Conservation (phyloP, 768 basidiomycete genomes). For the Mycena venus region DNA sequence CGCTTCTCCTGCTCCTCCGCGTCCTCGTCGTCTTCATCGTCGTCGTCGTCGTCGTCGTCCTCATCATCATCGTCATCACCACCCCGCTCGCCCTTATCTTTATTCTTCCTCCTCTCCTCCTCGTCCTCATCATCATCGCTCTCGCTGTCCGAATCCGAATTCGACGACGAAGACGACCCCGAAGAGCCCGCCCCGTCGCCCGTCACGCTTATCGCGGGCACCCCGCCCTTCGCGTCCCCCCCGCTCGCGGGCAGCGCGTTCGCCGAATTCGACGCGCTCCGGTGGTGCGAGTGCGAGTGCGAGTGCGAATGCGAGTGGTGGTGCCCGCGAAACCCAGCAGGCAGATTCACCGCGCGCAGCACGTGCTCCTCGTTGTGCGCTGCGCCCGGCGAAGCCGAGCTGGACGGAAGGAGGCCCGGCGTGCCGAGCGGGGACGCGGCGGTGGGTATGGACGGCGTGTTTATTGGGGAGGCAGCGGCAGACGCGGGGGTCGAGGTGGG, state of each 20-base stretch:
- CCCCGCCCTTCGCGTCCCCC: background rate
- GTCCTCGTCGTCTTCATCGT: slow-evolving; percentile 36
- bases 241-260: background rate
- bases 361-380: slow-evolving; percentile 39
- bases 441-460: background rate
- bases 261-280: slow-evolving; percentile 39
- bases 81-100: background rate
- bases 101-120: background rate
- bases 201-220: background rate
- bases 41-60: slow-evolving; percentile 32
- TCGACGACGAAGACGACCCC: background rate
- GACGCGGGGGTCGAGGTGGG: background rate
- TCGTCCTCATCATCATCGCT: slow-evolving; percentile 2
- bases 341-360: slow-evolving; percentile 45
- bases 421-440: background rate
- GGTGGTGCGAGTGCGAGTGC: slow-evolving; percentile 24
- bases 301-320: slow-evolving; percentile 36
- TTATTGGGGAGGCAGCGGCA: background rate
- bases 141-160: slow-evolving; percentile 1
- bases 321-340: slow-evolving; percentile 46
- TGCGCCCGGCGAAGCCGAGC: slow-evolving; percentile 39
- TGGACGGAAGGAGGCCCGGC: background rate
- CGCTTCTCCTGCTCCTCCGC: slow-evolving; percentile 32
- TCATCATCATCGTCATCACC: slow-evolving; percentile 12
- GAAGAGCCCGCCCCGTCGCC: background rate